Evolutionary conservation across 345 rosid genomes (phyloP).

Genomic region (Eucalyptus cladocalyx): DNA sequence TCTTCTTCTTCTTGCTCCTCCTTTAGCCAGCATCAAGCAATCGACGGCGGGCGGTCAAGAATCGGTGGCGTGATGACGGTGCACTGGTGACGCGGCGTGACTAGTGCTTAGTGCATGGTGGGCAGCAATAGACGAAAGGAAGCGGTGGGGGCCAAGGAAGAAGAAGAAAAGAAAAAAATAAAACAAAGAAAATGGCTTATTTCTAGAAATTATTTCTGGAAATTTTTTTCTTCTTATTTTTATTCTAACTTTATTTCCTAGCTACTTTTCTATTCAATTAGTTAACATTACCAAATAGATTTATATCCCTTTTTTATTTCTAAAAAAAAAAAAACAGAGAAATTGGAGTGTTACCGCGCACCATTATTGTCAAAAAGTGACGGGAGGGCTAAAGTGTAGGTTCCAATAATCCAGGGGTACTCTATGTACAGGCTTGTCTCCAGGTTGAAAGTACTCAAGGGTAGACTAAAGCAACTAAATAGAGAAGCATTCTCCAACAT

Average conservation of each 20-base stretch:
- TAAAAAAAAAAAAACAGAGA: accelerated
- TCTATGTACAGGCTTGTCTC: no score
- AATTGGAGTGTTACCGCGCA: accelerated
- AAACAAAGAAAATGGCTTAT: no score
- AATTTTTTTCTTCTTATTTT: no score
- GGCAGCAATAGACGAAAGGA: accelerated
- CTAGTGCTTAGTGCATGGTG: no score
- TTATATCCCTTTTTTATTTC: accelerated
- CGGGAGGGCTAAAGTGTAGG: not conserved
- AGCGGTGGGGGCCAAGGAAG: no score
- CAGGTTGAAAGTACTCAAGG: no score
- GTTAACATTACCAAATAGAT: accelerated
- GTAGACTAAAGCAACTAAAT: no score
- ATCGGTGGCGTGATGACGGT: accelerated
- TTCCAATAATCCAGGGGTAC: not conserved
- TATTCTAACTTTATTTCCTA: accelerated
- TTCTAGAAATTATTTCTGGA: accelerated
- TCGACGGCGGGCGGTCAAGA: accelerated
- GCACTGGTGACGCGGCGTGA: accelerated
- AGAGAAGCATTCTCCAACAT: no score
- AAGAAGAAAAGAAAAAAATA: no score
- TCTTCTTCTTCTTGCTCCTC: no score
- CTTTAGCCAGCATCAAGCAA: accelerated
- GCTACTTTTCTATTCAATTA: no score
- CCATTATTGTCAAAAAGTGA: not conserved